Percentiles rank a stretch among this genome's conserved stretches.
Conservation (phyloP, 306 rosid genomes). For the Lupinus albus region DNA sequence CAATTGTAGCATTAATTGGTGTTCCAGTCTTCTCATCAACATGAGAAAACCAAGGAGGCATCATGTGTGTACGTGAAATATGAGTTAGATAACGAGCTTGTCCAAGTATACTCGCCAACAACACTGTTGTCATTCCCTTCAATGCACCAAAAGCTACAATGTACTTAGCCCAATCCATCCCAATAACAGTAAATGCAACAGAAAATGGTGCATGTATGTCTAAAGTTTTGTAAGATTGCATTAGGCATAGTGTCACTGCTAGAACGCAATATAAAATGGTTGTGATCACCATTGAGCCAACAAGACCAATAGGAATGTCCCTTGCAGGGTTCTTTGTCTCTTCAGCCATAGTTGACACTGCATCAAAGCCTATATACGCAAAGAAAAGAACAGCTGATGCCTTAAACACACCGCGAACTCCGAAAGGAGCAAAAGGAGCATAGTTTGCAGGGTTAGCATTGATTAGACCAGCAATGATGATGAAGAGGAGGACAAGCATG, state of each 20-base stretch:
- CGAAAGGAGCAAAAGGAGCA: constrained; percentile 41
- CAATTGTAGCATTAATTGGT: constrained; percentile 70
- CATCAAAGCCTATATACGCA: constrained; percentile 83
- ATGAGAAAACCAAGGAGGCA: constrained; percentile 80
- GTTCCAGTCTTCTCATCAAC: constrained; percentile 69
- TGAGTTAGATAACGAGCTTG: constrained; percentile 88
- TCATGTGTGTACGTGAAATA: constrained; percentile 86
- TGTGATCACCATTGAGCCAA: constrained; percentile 71
- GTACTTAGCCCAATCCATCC: constrained; percentile 86
- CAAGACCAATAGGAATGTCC: constrained; percentile 88
- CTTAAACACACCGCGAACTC: constrained; percentile 56
- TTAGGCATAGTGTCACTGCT: constrained; percentile 72
- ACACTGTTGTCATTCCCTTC: constrained; percentile 85
- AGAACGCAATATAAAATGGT: constrained; percentile 53
- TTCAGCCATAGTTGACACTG: constrained; percentile 82
- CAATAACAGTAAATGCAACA: constrained; percentile 64
- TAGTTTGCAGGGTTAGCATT: constrained; percentile 65
- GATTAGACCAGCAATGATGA: constrained; percentile 66
- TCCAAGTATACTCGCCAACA: constrained; percentile 67
- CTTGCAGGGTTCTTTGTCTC: constrained; percentile 76
- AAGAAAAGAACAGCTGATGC: constrained; percentile 83
- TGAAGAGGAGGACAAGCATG: constrained; percentile 58
- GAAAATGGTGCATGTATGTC: constrained; percentile 64
- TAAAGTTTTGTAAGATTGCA: constrained; percentile 45
- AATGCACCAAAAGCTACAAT: constrained; percentile 72